Base-by-base conservation (phyloP, 2,329 filamentous ascomycete species). In the Alternaria brassicicola region DNA sequence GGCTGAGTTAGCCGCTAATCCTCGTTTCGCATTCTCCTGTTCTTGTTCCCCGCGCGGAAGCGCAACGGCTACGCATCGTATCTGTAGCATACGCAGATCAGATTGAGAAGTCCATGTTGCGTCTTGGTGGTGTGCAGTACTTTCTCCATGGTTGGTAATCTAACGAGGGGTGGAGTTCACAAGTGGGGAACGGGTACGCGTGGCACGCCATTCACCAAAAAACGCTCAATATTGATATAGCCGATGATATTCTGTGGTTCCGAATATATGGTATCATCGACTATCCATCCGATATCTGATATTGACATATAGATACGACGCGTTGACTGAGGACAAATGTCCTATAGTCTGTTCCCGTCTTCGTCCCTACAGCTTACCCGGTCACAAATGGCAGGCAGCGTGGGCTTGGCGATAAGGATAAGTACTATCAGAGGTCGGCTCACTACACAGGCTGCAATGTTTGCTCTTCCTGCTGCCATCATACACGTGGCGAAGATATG, bases 1-100 rank as follows among this genome's bases (percentile, higher is more conserved):
- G 55, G 55, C 55, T 58, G 50, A 54, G 55, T 31, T 42, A n/a
- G 15, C 50, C 43, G 43, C 55, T 57, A 46, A 35, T 42, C 31
- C 43, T 49, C 30, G 48, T 46, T 46, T 45, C 47, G 45, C 42
- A 47, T 2, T 13, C 4, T 17, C 9, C 8, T 33, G 23, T 45
- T 10, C 50, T 48, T 7, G 4, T 54, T 55, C 43, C 43, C 55
- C 51, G 50, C 50, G 30, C 26, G 13, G 19, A 12, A 21, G 38
- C 30, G 31, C n/a, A 15, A 42, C n/a, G 19, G 13, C n/a, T 38
- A 38, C 36, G 36, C 17, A n/a, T 45, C 50, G 43, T 38, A 35
- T 43, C 25, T 17, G 21, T 35, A 28, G n/a, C 30, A 10, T 46
- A 12, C 19, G 9, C 8, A 31, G 15, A 30, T 17, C 42, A 31